phyloP scores from a whole-genome alignment of 495 filamentous ascomycete genomes.

The Neurospora sp. region DNA sequence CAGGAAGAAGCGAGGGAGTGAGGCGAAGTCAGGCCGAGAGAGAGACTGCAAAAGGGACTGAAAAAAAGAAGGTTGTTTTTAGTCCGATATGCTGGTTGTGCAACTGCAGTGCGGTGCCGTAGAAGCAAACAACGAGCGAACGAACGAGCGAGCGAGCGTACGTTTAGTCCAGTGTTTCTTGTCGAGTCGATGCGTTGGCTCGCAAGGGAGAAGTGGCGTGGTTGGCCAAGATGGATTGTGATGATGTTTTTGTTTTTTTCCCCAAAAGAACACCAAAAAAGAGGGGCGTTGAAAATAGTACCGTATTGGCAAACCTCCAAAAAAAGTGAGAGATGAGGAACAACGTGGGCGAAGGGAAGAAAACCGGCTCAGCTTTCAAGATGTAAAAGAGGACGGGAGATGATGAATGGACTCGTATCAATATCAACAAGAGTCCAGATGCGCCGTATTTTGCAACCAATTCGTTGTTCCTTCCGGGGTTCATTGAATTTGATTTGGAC shows the following conservation, averaged over 20 bases:
- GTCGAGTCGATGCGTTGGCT: background rate
- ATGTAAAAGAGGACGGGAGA: background rate
- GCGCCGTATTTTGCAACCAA: background rate
- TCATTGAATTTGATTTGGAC: background rate
- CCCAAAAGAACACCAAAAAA: background rate
- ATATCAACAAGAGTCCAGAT: background rate
- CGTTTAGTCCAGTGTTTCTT: background rate
- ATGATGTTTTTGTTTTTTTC: background rate
- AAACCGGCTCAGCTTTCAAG: background rate
- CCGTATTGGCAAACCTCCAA: background rate
- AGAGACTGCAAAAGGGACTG: background rate
- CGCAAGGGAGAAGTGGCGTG: background rate
- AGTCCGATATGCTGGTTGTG: background rate
- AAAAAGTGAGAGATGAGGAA: background rate
- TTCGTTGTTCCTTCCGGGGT: background rate
- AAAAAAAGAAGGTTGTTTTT: background rate
- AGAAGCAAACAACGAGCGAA: background rate
- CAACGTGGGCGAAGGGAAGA: background rate
- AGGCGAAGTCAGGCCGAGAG: background rate
- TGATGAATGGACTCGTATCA: background rate
- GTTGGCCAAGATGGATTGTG: background rate
- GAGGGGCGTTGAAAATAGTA: background rate
- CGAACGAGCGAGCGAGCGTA: background rate
- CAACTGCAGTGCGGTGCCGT: background rate
- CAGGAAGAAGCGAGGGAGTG: background rate